Evolutionary conservation across 1,284 basidiomycete genomes (phyloP).

Genomic region (Apiotrichum brassicae): DNA sequence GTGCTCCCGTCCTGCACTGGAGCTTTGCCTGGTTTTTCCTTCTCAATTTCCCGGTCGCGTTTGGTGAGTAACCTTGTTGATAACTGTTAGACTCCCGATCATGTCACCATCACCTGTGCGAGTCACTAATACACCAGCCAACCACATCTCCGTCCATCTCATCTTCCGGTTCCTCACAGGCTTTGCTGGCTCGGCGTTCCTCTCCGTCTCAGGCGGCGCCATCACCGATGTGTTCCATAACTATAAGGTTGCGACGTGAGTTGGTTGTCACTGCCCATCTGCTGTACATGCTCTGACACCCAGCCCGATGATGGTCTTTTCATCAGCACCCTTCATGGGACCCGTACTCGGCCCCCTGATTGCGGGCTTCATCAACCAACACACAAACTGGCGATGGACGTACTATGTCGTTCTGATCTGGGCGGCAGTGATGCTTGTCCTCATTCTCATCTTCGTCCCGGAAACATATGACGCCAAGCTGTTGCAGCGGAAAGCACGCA

Average conservation of each 20-base stretch:
- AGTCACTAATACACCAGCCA: constrained; percentile 7
- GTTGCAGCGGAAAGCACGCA: constrained; percentile 54
- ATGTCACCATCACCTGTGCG: too few species aligned
- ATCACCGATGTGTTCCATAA: constrained; percentile 68
- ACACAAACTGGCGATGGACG: constrained; percentile 66
- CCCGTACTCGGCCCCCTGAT: constrained; percentile 56
- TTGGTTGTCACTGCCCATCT: constrained; percentile 10
- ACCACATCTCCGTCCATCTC: constrained; percentile 51
- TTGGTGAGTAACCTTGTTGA: constrained; percentile 40
- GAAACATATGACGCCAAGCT: constrained; percentile 69
- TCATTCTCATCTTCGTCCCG: constrained; percentile 54
- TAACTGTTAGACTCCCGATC: neutral
- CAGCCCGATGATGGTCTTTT: constrained; percentile 72
- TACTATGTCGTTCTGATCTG: constrained; percentile 61
- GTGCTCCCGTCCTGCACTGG: constrained; percentile 35
- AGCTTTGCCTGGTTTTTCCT: constrained; percentile 39
- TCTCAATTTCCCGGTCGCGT: constrained; percentile 61
- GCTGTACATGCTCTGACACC: neutral
- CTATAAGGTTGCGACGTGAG: constrained; percentile 59
- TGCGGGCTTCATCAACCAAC: constrained; percentile 53
- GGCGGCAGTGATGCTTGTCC: constrained; percentile 41
- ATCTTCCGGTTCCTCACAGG: constrained; percentile 67
- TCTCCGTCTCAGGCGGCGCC: constrained; percentile 72
- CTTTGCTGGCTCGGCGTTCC: constrained; percentile 61
- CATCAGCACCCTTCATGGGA: constrained; percentile 64